Evolutionary conservation across 2,329 filamentous ascomycete genomes (phyloP).

Genomic region (Cercospora sp.): DNA sequence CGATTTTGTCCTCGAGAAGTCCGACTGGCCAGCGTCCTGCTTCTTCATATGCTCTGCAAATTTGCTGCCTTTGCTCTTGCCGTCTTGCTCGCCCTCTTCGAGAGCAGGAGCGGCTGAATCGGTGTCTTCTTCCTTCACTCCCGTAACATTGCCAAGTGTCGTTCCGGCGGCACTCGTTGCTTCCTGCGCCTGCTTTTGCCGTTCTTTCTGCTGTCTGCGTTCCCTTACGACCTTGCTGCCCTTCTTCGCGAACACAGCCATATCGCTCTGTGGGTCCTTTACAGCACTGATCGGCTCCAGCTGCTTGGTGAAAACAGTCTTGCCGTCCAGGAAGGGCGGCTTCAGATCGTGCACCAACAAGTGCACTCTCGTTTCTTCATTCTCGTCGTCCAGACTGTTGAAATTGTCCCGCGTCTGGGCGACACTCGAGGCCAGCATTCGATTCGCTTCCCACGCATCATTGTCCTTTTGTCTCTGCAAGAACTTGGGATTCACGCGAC

Average conservation of each 20-base stretch:
- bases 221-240: constrained; percentile 93
- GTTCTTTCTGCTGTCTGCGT: constrained; percentile 84
- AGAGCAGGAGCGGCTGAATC: constrained; percentile 79
- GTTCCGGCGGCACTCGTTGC: constrained; percentile 93
- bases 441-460: constrained; percentile 97
- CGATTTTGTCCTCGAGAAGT: constrained; percentile 90
- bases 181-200: constrained; percentile 90
- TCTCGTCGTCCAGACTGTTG: constrained; percentile 77
- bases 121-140: constrained; percentile 83
- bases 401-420: constrained; percentile 77
- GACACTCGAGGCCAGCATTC: constrained; percentile 95
- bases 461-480: constrained; percentile 90
- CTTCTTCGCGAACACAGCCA: constrained; percentile 96
- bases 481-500: constrained; percentile 62
- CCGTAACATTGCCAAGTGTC: constrained; percentile 90
- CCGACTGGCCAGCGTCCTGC: constrained; percentile 75
- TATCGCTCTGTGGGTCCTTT: constrained; percentile 90
- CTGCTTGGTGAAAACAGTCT: constrained; percentile 96
- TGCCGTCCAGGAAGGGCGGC: constrained; percentile 90
- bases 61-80: constrained; percentile 65
- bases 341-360: constrained; percentile 89
- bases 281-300: constrained; percentile 92
- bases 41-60: constrained; percentile 91
- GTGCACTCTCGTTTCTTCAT: constrained; percentile 86
- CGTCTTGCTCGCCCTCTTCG: constrained; percentile 61